A percentile compares a stretch with the other conserved stretches of the same genome.
Conservation (phyloP, 1,284 basidiomycete genomes). For the Marasmius oreades region DNA sequence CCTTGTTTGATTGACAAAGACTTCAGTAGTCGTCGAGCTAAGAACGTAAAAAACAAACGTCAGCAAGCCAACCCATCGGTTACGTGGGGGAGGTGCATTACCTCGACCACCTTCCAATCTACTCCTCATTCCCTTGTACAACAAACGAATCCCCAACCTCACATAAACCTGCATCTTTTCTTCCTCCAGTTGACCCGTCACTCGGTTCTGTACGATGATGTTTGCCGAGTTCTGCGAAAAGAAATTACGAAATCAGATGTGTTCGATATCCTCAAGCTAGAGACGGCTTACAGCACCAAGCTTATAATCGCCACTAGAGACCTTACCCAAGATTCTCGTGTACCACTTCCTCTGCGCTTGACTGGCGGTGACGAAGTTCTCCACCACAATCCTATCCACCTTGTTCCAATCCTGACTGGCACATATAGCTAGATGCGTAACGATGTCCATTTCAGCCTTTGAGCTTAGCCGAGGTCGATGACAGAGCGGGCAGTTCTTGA, state of each 20-base stretch:
- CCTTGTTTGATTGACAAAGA: constrained; percentile 95
- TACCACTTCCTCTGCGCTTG: constrained; percentile 98
- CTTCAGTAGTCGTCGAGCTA: constrained; percentile 78
- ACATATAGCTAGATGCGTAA: constrained; percentile 92
- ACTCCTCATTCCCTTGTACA: constrained; percentile 91
- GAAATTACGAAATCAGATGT: not conserved
- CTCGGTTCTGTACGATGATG: constrained; percentile 91
- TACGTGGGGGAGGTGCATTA: too few relatives aligned
- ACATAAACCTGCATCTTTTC: constrained; percentile 99
- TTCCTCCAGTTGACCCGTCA: constrained; percentile 90
- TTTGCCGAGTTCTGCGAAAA: constrained; percentile 88
- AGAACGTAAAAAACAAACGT: constrained; percentile 1
- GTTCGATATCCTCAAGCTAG: too few relatives aligned
- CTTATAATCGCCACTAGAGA: constrained; percentile 83
- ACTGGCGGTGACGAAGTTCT: constrained; percentile 93
- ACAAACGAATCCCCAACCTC: constrained; percentile 83
- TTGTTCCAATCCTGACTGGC: constrained; percentile 90
- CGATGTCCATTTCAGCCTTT: constrained; percentile 90
- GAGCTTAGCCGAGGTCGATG: constrained; percentile 82
- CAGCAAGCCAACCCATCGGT: not conserved
- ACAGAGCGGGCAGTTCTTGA: constrained; percentile 92
- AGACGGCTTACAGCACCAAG: constrained; percentile 79
- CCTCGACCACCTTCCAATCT: constrained; percentile 90
- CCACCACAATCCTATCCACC: constrained; percentile 85
- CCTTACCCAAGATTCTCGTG: constrained; percentile 83